These are phyloP conservation scores for Didymella sp. DNA, from an alignment of 2,329 filamentous ascomycete species.

Conservation along the genomic window DNA sequence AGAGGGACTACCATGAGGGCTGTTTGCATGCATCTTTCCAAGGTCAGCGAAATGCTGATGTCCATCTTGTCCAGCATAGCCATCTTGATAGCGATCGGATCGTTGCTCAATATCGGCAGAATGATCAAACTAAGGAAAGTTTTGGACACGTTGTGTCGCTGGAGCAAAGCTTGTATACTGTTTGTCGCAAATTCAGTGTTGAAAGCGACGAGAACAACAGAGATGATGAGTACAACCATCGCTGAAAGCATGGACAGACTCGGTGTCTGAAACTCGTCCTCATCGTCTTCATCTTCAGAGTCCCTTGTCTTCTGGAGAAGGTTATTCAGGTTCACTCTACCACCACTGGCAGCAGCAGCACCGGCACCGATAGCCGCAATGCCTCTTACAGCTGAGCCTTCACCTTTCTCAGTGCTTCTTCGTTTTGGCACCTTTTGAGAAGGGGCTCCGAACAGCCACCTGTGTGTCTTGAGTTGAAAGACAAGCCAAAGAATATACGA, in stretches of 20 bases:
- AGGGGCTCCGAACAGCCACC: background rate
- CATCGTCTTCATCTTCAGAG: background rate
- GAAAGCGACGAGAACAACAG: background rate
- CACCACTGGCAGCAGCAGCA: background rate
- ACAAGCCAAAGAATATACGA: background rate
- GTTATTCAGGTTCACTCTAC: background rate
- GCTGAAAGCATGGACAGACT: background rate
- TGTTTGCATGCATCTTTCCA: background rate
- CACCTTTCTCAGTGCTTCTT: background rate
- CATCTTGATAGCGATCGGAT: background rate
- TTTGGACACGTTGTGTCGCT: background rate
- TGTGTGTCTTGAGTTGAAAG: background rate
- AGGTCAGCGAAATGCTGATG: background rate
- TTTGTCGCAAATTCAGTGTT: background rate
- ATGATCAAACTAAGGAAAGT: background rate
- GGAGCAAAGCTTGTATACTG: background rate
- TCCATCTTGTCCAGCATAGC: background rate
- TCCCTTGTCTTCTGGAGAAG: background rate
- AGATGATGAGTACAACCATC: background rate
- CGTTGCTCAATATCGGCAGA: background rate
- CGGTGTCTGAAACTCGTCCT: background rate
- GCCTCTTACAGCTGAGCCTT: background rate
- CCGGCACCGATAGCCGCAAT: background rate
- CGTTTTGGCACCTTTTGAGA: background rate
- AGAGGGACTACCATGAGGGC: background rate